Percentiles rank a stretch among this genome's conserved stretches.
phyloP scores from a whole-genome alignment of 2,329 filamentous ascomycete genomes.

The Colletotrichum viniferum region DNA sequence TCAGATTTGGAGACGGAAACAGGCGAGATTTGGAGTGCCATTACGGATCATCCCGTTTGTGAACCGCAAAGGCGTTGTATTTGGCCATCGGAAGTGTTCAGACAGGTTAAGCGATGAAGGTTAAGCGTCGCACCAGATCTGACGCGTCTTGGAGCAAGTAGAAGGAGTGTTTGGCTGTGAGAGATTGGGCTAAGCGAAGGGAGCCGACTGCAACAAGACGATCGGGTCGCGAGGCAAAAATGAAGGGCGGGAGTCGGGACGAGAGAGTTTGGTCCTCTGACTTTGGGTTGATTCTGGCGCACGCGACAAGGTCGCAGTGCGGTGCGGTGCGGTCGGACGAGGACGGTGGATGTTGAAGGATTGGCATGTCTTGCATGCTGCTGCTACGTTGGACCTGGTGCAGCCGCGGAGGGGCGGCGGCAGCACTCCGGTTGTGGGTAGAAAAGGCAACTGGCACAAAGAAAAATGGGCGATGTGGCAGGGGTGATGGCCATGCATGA shows the following conservation, averaged over 20 bases:
- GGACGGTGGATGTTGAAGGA: neutral
- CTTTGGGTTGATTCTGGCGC: neutral
- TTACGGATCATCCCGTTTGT: slow-evolving; percentile 1
- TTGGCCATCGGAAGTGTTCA: neutral
- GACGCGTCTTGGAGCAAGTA: neutral
- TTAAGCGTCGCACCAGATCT: neutral
- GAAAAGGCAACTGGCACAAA: neutral
- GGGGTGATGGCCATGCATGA: neutral
- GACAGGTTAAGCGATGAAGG: neutral
- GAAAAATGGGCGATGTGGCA: neutral
- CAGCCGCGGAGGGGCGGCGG: neutral
- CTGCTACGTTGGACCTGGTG: neutral
- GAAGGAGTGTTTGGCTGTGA: neutral
- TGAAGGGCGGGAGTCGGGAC: neutral
- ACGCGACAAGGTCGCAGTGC: neutral
- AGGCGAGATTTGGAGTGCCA: neutral
- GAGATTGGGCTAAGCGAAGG: neutral
- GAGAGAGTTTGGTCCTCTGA: neutral
- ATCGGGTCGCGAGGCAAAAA: neutral
- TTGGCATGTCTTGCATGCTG: slow-evolving; percentile 2
- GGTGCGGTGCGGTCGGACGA: neutral
- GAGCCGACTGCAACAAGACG: neutral
- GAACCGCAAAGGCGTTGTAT: neutral
- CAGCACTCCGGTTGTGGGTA: neutral
- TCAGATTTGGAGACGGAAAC: neutral